Base-by-base conservation (phyloP, 2,329 filamentous ascomycete genomes). In the Pseudogymnoascus sp. region DNA sequence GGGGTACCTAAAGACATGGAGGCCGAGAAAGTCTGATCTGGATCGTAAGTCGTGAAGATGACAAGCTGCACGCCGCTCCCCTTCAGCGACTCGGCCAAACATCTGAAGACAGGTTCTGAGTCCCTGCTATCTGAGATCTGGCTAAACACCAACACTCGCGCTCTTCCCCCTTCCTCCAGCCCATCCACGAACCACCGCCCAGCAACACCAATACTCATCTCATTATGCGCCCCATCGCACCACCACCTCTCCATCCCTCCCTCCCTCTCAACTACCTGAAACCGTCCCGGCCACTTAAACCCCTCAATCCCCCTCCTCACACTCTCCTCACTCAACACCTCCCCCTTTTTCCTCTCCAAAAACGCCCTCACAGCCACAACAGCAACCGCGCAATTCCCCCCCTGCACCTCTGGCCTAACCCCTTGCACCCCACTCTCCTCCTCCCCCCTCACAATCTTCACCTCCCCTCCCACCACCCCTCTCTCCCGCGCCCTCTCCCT, bases 131-230 rank as follows among this genome's bases (percentile, higher is more conserved):
- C 45, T 0, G 59, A 45, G 5, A 61, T 61, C 33, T 64, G 26
- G 55, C 62, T 16, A 31, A 60, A 11, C 55, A 29, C 12, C 37
- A 64, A 16, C 55, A 61, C 29, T 1, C 59, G 38, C 35, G 45
- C 59, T 29, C 39, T 49, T 0, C 2, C 19, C 38, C 23, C 23
- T 6, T 68, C 19, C 29, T 63, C 65, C 49, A 65, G 75, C 69
- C 81, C 77, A 16, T 72, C 71, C 4, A 84, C 83, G 70, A 96
- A 97, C 92, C 92, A 97, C 65, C 83, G 81, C 0, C 87, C 88
- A 4, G 90, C 90, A 68, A 89, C 82, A 67, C 88, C 85, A 62
- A 97, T 86, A 72, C 91, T 96, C 71, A 97, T 92, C 2, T 90
- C 80, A 0, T 66, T 70, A 63, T 69, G 67, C 19, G 66, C 68